These are phyloP conservation scores for Coprinopsis marcescibilis DNA, from an alignment of 768 basidiomycete genomes.

Conservation along the genomic window DNA sequence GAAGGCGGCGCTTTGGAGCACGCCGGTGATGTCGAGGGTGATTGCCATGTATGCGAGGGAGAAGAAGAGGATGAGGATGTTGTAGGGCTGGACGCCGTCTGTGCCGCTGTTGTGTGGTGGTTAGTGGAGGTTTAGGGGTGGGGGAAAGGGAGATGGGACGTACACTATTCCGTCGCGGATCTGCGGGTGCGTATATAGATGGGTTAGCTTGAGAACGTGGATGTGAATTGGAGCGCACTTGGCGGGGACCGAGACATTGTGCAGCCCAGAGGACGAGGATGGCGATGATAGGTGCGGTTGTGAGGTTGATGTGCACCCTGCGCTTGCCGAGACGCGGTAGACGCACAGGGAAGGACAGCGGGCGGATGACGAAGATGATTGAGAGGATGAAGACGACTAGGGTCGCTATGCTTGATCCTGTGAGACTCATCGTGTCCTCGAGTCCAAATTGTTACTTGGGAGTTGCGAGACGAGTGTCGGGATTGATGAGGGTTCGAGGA, in stretches of 20 bases:
- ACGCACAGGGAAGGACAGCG: slow-evolving; percentile 30
- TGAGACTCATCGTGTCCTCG: no score
- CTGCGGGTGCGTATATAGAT: slow-evolving; percentile 15
- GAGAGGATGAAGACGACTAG: slow-evolving; percentile 49
- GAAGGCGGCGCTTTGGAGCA: slow-evolving; percentile 82
- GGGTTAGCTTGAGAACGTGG: no score
- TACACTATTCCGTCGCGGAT: slow-evolving; percentile 72
- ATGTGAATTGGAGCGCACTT: neutral
- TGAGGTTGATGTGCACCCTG: slow-evolving; percentile 39
- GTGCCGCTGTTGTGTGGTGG: slow-evolving; percentile 12
- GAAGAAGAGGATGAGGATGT: slow-evolving; percentile 90
- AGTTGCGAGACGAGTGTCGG: no score
- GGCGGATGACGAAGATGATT: slow-evolving; percentile 45
- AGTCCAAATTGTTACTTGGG: no score
- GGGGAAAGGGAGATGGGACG: neutral
- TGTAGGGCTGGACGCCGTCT: slow-evolving; percentile 80
- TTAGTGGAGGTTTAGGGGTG: neutral
- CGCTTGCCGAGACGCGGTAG: slow-evolving; percentile 25
- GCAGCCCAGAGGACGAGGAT: slow-evolving; percentile 51
- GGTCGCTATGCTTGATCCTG: slow-evolving; percentile 33
- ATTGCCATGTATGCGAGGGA: slow-evolving; percentile 91
- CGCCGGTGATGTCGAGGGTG: slow-evolving; percentile 84
- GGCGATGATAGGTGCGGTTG: slow-evolving; percentile 48
- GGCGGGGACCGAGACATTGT: slow-evolving; percentile 40
- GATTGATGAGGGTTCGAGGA: no score